Conservation (phyloP, 331 rosid species). For the Prunus yedoensis region DNA sequence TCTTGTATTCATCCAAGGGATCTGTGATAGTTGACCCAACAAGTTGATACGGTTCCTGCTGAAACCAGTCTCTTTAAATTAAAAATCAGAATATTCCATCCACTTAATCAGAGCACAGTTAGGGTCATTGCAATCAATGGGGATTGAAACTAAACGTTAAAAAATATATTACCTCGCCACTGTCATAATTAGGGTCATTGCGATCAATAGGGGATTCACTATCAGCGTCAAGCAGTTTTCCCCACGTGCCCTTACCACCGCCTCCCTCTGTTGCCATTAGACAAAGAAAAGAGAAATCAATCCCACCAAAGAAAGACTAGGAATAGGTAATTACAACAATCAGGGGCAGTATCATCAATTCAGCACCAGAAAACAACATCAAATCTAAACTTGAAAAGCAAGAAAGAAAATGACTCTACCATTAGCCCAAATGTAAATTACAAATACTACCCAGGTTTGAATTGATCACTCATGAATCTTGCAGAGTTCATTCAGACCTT, state of each 20-base stretch:
- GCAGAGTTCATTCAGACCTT: not conserved
- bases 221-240: conserved; percentile 72
- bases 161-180: conserved; percentile 67
- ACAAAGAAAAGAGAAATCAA: conserved; percentile 2
- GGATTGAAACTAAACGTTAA: not conserved
- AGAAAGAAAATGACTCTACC: not conserved
- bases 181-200: conserved; percentile 86
- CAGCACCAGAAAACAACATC: not conserved
- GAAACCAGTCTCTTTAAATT: conserved; percentile 2
- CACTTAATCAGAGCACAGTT: not conserved
- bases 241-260: conserved; percentile 97
- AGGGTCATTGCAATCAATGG: not conserved
- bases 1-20: conserved; percentile 93
- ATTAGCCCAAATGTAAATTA: not conserved
- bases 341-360: not conserved
- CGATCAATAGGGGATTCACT: conserved; percentile 59
- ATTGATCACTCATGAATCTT: not conserved
- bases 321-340: not conserved
- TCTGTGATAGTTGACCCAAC: conserved; percentile 76
- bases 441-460: not conserved
- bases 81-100: not conserved
- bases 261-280: conserved; percentile 62
- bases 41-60: conserved; percentile 93
- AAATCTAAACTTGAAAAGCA: not conserved
- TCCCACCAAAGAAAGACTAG: not conserved